These are phyloP conservation scores for Spathaspora sp. DNA, from an alignment of 805 yeast genomes.

Conservation along the genomic window DNA sequence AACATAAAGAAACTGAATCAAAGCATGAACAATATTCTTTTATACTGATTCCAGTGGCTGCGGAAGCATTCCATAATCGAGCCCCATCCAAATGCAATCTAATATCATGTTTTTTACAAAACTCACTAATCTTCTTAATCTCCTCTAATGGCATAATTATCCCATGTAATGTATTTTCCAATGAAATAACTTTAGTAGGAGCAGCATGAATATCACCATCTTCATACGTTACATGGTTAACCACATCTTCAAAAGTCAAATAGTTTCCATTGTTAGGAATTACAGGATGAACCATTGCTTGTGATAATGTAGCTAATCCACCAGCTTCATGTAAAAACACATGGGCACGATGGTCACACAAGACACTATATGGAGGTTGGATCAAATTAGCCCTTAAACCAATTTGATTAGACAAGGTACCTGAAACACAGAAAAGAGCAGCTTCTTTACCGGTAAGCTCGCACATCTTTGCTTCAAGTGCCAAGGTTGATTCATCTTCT, in stretches of 20 bases:
- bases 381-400: slow-evolving; percentile 34
- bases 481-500: slow-evolving; percentile 32
- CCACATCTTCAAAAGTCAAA: slow-evolving; percentile 34
- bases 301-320: slow-evolving; percentile 40
- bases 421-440: slow-evolving; percentile 39
- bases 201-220: slow-evolving; percentile 44
- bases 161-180: slow-evolving; percentile 44
- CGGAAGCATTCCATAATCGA: slow-evolving; percentile 41
- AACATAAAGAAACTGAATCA: slow-evolving; percentile 41
- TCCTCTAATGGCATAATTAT: slow-evolving; percentile 39
- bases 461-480: slow-evolving; percentile 32
- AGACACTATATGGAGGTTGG: slow-evolving; percentile 40
- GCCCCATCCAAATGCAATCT: slow-evolving; percentile 43
- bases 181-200: slow-evolving; percentile 40
- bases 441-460: slow-evolving; percentile 36
- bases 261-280: slow-evolving; percentile 31
- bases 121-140: slow-evolving; percentile 30
- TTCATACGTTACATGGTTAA: slow-evolving; percentile 35
- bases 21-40: slow-evolving; percentile 36
- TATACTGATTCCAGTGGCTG: slow-evolving; percentile 36
- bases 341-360: slow-evolving; percentile 38
- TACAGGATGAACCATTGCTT: slow-evolving; percentile 39
- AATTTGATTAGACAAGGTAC: slow-evolving; percentile 41
- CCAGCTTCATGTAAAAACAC: slow-evolving; percentile 39
- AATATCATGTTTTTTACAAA: slow-evolving; percentile 30